Evolutionary conservation across 108 stramenopile species (phyloP), one percentile per base, ranked within the genome.

Genomic region (Parietichytrium sp.): DNA sequence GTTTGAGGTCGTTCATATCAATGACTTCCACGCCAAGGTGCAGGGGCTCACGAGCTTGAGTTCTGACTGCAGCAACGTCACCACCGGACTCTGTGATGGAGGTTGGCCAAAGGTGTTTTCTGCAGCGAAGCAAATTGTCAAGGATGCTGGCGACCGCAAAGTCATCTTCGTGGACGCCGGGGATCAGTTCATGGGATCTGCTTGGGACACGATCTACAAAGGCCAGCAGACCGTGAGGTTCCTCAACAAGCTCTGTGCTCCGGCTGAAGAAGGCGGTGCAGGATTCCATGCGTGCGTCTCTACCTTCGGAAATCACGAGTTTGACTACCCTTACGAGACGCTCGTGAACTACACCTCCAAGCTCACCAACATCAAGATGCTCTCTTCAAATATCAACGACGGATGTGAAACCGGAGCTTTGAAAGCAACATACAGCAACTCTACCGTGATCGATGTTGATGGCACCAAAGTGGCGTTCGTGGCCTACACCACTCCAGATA

Each of bases 261-360:
- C 29, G 0, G 33, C 54, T 8, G 27, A 54, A 8, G 10, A 8
- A 26, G 27, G 45, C 61, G 16, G 29, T 25, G 3, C 61, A 16
- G 61, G 61, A 33, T 72, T 72, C 61, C 38, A n/a, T 10, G 61
- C 61, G n/a, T 72, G 61, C 61, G 61, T 72, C 0, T 33, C 38
- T 0, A 72, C 61, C 42, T 42, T 72, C 3, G 61, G 61, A 10
- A 72, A 72, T 42, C 61, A 72, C 61, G 61, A 72, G 61, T 72
- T 72, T 45, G 61, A 72, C 61, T 72, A 72, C 3, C 38, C 38
- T 10, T 72, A 72, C 61, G 20, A 72, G 42, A 72, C 61, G 23
- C 38, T 72, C 33, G 6, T 15, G 23, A 42, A 72, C 0, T 72
- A 72, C 61, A 42, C 45, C 38, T 10, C 36, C 10, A 0, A 13